These are phyloP conservation scores for Phanerochaete carnosa DNA, from an alignment of 768 basidiomycete species.

Conservation along the genomic window DNA sequence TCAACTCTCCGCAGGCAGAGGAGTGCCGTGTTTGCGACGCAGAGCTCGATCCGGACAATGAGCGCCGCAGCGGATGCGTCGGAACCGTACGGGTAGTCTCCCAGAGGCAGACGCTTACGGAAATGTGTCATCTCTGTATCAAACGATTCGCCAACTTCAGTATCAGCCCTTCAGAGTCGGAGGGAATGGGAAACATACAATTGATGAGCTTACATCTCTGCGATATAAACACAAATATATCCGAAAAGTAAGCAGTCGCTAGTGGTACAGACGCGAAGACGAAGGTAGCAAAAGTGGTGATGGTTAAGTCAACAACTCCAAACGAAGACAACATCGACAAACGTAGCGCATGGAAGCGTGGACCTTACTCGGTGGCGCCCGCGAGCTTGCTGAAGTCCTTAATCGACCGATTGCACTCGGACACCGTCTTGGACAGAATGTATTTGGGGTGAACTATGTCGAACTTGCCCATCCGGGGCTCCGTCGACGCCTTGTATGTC, in stretches of 20 bases:
- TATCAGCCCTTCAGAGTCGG: background rate
- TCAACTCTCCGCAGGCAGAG: too few species aligned
- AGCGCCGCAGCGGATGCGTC: too few species aligned
- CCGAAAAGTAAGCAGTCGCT: background rate
- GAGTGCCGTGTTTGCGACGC: too few species aligned
- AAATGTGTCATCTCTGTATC: too few species aligned
- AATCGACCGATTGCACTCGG: conserved; percentile 54
- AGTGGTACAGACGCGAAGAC: background rate
- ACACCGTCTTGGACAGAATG: conserved; percentile 47
- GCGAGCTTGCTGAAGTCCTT: conserved; percentile 72
- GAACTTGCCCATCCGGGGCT: conserved; percentile 65
- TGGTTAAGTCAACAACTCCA: background rate
- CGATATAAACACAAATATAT: background rate
- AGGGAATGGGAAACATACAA: background rate
- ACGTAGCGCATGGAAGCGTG: background rate
- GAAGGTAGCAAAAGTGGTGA: background rate
- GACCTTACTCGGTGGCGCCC: conserved; percentile 43
- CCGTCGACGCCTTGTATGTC: conserved; percentile 75
- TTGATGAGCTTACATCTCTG: background rate
- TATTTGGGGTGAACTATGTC: conserved; percentile 55
- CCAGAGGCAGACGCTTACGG: too few species aligned
- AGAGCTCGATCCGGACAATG: too few species aligned
- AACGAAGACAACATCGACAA: background rate
- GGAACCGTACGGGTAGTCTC: too few species aligned
- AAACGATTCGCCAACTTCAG: background rate